These are phyloP conservation scores for Annulohypoxylon moriforme DNA, from an alignment of 495 filamentous ascomycete species.

Conservation along the genomic window DNA sequence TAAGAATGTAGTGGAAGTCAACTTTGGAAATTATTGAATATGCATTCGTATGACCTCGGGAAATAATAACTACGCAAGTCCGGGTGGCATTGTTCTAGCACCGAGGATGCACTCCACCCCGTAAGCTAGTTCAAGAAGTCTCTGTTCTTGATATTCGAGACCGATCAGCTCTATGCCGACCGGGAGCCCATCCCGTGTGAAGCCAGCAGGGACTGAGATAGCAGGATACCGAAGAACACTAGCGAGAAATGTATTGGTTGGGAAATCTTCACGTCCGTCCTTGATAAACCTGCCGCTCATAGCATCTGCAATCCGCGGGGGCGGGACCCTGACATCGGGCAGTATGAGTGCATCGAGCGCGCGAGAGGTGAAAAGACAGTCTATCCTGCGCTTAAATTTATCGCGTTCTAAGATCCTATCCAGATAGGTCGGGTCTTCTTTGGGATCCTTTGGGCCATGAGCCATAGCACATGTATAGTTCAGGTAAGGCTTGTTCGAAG, in stretches of 20 bases:
- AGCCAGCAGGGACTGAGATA: constrained; percentile 47
- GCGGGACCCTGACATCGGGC: constrained; percentile 43
- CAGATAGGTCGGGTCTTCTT: constrained; percentile 38
- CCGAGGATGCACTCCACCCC: constrained; percentile 33
- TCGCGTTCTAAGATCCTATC: constrained; percentile 33
- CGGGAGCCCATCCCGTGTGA: constrained; percentile 42
- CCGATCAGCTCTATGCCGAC: constrained; percentile 46
- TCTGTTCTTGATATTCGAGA: constrained; percentile 42
- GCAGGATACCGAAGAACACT: constrained; percentile 41
- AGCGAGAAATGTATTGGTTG: constrained; percentile 45
- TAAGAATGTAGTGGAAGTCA: too few relatives aligned
- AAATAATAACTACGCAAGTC: too few relatives aligned
- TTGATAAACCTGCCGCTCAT: constrained; percentile 31
- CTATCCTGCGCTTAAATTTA: constrained; percentile 44
- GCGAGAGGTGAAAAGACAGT: constrained; percentile 39
- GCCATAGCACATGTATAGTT: constrained; percentile 34
- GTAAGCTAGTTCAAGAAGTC: constrained; percentile 43
- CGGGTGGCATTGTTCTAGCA: constrained; percentile 18
- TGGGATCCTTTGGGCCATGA: constrained; percentile 33
- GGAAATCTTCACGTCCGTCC: constrained; percentile 35
- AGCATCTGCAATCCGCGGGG: constrained; percentile 41
- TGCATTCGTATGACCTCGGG: too few relatives aligned
- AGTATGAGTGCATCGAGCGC: constrained; percentile 44
- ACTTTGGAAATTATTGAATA: too few relatives aligned
- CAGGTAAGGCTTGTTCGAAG: constrained; percentile 26